Percentiles rank a stretch among this genome's conserved stretches.
Evolutionary conservation across 345 rosid species (phyloP).

Genomic region (Turritis glabra): DNA sequence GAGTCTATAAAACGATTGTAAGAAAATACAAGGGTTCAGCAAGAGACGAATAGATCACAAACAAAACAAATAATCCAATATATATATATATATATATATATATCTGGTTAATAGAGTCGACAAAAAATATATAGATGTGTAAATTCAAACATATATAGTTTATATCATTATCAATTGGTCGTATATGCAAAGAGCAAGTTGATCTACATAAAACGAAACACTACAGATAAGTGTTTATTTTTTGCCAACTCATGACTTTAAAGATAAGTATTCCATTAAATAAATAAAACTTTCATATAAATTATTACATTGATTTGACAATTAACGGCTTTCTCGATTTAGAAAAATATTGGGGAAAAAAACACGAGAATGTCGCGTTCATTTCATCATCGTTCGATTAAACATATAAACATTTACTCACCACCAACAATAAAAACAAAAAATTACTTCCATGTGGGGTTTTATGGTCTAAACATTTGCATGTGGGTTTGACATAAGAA

Average conservation of each 20-base stretch:
- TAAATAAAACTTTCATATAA: neutral
- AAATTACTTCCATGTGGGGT: conserved; percentile 7
- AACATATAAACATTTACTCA: neutral
- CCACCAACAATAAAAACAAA: neutral
- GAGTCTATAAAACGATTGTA: neutral
- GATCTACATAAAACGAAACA: neutral
- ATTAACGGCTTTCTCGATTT: neutral
- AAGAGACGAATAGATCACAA: too few relatives aligned
- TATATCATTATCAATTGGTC: conserved; percentile 4
- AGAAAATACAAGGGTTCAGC: neutral
- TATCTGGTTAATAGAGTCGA: neutral
- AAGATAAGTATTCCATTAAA: conserved; percentile 24
- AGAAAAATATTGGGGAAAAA: neutral
- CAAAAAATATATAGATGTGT: neutral
- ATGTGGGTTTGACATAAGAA: conserved; percentile 3
- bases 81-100: too few relatives aligned
- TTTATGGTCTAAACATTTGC: neutral
- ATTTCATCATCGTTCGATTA: neutral
- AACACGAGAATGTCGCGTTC: neutral
- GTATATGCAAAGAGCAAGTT: conserved; percentile 3
- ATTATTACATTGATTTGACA: conserved; percentile 20
- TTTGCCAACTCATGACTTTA: neutral
- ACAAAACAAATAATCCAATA: too few relatives aligned
- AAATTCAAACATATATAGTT: neutral
- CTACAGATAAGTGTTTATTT: neutral